phyloP scores from a whole-genome alignment of 2,329 filamentous ascomycete genomes.

The Leptographium wingfieldii region DNA sequence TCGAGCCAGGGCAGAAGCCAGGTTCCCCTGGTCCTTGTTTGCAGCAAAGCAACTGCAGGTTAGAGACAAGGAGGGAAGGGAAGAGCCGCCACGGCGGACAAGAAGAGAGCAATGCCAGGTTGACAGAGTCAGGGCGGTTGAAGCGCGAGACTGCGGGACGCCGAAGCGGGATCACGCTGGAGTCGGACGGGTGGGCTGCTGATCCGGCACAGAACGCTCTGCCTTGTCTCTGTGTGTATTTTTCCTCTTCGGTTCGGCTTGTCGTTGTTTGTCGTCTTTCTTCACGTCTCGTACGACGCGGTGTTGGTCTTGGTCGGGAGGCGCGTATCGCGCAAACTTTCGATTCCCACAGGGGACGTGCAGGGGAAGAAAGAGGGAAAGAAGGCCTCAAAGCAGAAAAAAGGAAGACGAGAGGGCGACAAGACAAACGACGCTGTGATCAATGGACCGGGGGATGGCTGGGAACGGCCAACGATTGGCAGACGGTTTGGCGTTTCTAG shows the following conservation, averaged over 20 bases:
- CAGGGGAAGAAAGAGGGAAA: not conserved
- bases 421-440: not conserved
- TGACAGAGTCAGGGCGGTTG: not conserved
- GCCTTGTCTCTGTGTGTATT: not conserved
- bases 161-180: not conserved
- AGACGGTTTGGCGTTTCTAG: not conserved
- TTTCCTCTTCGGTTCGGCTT: not conserved
- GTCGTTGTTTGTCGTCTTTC: not conserved
- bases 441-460: not conserved
- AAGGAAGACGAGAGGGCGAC: not conserved
- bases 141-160: not conserved
- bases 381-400: not conserved
- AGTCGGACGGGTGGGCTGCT: constrained; percentile 1
- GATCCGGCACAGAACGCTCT: not conserved
- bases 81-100: not conserved
- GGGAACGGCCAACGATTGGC: not conserved
- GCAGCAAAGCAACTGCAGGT: not conserved
- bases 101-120: not conserved
- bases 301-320: not conserved
- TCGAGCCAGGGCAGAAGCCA: not conserved
- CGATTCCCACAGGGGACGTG: not conserved
- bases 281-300: not conserved
- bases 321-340: not conserved
- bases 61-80: not conserved
- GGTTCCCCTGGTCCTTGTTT: not conserved